phyloP scores from a whole-genome alignment of 139 green algal genomes.

The Tetratostichococcus sp. region DNA sequence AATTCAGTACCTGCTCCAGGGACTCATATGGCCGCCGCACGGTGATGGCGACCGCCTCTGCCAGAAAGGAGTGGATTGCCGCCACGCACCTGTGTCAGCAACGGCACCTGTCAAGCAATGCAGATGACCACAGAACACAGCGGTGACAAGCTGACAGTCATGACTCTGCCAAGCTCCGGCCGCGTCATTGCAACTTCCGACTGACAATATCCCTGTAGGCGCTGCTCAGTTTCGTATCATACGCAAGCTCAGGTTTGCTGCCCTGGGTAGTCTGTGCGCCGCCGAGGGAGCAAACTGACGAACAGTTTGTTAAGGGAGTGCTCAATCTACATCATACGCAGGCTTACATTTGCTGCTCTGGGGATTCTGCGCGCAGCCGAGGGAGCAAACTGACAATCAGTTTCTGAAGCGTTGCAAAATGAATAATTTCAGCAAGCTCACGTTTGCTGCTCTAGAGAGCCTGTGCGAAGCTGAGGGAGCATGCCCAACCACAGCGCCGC shows the following conservation, averaged over 20 bases:
- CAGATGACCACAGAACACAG: too few species aligned
- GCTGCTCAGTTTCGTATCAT: too few species aligned
- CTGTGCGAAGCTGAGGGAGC: constrained; percentile 7
- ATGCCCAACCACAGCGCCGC: constrained; percentile 36
- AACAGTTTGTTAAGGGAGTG: too few species aligned
- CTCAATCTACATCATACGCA: not conserved
- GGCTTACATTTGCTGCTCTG: not conserved
- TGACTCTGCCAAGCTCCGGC: not conserved
- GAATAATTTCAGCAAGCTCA: too few species aligned
- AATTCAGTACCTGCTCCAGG: not conserved
- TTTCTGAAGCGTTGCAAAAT: too few species aligned
- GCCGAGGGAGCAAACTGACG: constrained; percentile 22
- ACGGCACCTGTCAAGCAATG: not conserved
- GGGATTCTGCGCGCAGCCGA: not conserved
- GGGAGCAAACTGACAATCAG: too few species aligned
- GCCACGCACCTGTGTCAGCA: constrained; percentile 5
- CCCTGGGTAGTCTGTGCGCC: not conserved
- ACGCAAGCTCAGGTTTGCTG: too few species aligned
- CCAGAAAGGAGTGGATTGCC: constrained; percentile 9
- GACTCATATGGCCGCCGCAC: constrained; percentile 4
- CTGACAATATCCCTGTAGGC: too few species aligned
- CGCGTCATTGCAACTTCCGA: too few species aligned
- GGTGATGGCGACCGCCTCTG: constrained; percentile 11
- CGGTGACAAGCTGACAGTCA: too few species aligned
- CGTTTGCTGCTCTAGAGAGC: too few species aligned